A percentile compares a stretch with the other conserved stretches of the same genome.
phyloP scores from a whole-genome alignment of 176 grass and related monocot genomes.

The Phyllostachys edulis region DNA sequence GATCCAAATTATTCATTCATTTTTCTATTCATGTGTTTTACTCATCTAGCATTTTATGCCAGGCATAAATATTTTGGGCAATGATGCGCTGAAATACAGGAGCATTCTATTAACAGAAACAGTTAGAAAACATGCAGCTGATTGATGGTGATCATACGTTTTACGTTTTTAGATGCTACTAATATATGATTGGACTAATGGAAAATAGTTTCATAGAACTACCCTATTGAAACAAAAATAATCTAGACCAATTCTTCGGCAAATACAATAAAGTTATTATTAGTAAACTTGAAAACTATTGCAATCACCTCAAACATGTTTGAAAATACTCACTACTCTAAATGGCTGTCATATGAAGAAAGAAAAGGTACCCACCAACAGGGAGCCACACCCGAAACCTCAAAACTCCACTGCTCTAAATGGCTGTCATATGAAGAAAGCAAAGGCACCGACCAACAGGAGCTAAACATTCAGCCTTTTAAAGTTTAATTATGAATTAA shows the following conservation, averaged over 20 bases:
- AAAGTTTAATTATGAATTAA: not conserved
- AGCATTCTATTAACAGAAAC: not conserved
- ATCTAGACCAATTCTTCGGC: not conserved
- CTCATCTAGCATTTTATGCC: not conserved
- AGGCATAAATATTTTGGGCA: not conserved
- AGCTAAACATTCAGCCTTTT: not conserved
- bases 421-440: not conserved
- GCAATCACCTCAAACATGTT: not conserved
- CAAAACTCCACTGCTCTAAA: not conserved
- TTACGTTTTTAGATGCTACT: not conserved
- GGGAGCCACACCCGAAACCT: not conserved
- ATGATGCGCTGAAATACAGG: not conserved
- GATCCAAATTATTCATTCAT: not conserved
- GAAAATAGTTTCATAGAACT: not conserved
- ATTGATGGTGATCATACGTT: not conserved
- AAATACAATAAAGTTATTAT: not conserved
- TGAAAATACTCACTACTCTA: not conserved
- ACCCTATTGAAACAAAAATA: not conserved
- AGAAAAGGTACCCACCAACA: not conserved
- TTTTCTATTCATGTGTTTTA: not conserved
- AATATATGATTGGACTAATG: not conserved
- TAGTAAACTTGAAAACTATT: not conserved
- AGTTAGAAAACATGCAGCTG: not conserved
- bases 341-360: slow-evolving; percentile 13
- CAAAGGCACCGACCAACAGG: not conserved